Evolutionary conservation across 148 eudicot species (phyloP), one percentile per base, ranked within the genome.

Genomic region (Fagopyrum esculentum): DNA sequence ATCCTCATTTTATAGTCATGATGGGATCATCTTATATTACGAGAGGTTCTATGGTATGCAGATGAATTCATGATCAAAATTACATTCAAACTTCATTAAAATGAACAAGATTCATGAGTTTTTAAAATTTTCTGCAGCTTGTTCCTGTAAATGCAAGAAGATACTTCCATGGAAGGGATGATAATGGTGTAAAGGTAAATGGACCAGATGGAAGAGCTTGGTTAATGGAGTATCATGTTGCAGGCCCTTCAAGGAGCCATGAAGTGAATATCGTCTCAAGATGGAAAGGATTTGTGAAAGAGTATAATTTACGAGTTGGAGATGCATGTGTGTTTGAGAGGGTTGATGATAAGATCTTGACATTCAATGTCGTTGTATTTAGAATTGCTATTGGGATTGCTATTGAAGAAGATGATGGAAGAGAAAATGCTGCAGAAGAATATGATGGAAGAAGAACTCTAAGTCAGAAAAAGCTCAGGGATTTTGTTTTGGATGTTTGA

Each of bases 181-280:
- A 30, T 6, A 9, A 30, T 2, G 44, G n/a, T 43, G 12, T 29
- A 63, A 29, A 29, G 5, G 4, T 63, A 10, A 30, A 29, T 11
- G 69, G 69, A 63, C 69, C 69, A 30, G 69, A 63, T 63, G 45
- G 16, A 63, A 10, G 16, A 12, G 16, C 69, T 63, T 63, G 44
- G 69, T 17, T 9, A 29, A 30, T 63, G 69, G 35, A 63, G n/a
- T 63, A 4, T 63, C 9, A 0, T 15, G 11, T 61, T 29, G 43
- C 10, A 61, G 68, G 69, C 69, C 44, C 52, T 49, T 12, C 52
- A 49, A 8, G 9, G 52, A 8, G 12, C 6, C 52, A 2, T 35
- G 40, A 63, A 63, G 69, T 30, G 12, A 30, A 2, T 10, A 29
- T 63, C 15, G 11, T 0, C 22, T 8, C 11, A 26, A 43, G 68